phyloP scores from a whole-genome alignment of 1,139 yeast genomes.

The Meyerozyma smithsonii region DNA sequence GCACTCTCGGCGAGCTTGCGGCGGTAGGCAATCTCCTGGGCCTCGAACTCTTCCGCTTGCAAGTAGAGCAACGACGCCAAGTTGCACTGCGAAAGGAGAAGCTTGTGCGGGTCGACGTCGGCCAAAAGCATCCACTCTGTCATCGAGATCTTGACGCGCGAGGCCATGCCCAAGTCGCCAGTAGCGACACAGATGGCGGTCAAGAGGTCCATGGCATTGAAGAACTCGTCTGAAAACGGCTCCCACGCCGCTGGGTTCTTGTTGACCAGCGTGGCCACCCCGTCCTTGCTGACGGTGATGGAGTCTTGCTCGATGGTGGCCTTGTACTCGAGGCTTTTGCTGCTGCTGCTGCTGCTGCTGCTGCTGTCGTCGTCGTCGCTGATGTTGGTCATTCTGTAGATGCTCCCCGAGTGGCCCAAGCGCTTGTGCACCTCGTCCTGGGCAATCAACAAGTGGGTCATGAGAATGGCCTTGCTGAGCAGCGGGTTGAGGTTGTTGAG shows the following conservation, averaged over 20 bases:
- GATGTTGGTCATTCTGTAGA: not conserved
- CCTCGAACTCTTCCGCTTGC: constrained; percentile 65
- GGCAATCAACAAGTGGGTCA: constrained; percentile 63
- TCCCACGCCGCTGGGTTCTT: constrained; percentile 54
- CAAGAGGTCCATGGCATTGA: constrained; percentile 66
- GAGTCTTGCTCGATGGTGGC: constrained; percentile 16
- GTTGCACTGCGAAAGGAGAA: constrained; percentile 64
- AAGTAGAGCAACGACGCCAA: constrained; percentile 67
- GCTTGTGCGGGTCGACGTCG: constrained; percentile 61
- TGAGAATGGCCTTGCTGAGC: constrained; percentile 53
- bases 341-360: too few relatives aligned
- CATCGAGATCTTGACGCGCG: constrained; percentile 59
- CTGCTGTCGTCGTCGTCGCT: constrained; percentile 3
- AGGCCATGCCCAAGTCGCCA: constrained; percentile 62
- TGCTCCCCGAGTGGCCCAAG: constrained; percentile 12
- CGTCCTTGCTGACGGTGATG: constrained; percentile 15
- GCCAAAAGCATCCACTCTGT: constrained; percentile 73
- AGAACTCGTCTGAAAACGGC: constrained; percentile 71
- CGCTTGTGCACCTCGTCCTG: constrained; percentile 47
- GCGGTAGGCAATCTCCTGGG: constrained; percentile 33
- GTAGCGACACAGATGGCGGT: constrained; percentile 63
- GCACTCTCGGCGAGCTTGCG: constrained; percentile 21
- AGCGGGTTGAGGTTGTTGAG: constrained; percentile 47
- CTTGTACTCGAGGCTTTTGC: constrained; percentile 8
- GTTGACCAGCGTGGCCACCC: constrained; percentile 17